phyloP scores from a whole-genome alignment of 306 rosid genomes.

The Malus sieversii region DNA sequence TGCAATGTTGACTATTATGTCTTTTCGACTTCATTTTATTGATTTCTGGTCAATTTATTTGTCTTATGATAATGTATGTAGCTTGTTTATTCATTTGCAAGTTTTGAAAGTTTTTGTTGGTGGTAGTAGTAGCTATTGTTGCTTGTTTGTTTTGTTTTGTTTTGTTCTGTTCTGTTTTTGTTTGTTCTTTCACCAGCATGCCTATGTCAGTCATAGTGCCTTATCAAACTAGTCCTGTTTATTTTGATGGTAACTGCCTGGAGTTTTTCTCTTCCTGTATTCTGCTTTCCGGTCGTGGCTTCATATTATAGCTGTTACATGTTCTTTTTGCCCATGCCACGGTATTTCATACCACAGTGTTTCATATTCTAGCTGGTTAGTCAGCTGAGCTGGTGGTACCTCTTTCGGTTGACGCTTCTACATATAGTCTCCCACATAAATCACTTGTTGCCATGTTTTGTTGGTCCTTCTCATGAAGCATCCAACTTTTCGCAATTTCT shows the following conservation, averaged over 20 bases:
- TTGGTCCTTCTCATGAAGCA: neutral
- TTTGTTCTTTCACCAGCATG: neutral
- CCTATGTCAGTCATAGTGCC: neutral
- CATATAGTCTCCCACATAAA: neutral
- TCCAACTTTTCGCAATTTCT: neutral
- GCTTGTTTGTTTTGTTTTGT: neutral
- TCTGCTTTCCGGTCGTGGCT: neutral
- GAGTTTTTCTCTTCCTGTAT: neutral
- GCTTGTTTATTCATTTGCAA: neutral
- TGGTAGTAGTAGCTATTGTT: neutral
- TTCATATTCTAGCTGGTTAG: neutral
- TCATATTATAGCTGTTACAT: neutral
- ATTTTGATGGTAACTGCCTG: neutral
- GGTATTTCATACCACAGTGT: neutral
- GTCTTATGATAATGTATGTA: neutral
- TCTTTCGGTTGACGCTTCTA: neutral
- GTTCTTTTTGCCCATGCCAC: neutral
- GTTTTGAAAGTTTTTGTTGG: neutral
- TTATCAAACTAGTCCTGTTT: neutral
- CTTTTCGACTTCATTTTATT: neutral
- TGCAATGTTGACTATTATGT: slow-evolving; percentile 11
- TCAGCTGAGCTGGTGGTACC: neutral
- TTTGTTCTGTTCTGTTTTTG: too few relatives aligned
- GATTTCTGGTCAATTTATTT: neutral
- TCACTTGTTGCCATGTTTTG: neutral